Conservation (phyloP, 129 eudicot genomes). For the Gnaphalium uliginosum region DNA sequence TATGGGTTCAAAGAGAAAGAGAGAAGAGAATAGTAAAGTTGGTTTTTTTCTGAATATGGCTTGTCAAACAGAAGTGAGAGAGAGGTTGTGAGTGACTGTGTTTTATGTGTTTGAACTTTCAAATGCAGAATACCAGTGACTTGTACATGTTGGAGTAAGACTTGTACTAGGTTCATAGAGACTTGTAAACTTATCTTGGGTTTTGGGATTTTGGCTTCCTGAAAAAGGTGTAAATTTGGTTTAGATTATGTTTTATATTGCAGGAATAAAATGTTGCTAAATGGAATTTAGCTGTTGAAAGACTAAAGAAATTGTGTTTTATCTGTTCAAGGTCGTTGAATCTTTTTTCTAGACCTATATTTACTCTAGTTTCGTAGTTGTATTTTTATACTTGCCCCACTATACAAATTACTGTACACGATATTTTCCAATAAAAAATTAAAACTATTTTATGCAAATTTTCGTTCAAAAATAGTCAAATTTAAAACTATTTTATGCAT, state of each 20-base stretch:
- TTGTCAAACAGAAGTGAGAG: slow-evolving; percentile 35
- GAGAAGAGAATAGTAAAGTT: slow-evolving; percentile 32
- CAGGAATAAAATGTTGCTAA: slow-evolving; percentile 22
- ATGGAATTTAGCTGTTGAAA: slow-evolving; percentile 35
- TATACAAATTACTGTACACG: not conserved
- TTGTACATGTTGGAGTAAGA: slow-evolving; percentile 16
- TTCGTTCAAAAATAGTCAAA: no score
- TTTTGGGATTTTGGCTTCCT: slow-evolving; percentile 16
- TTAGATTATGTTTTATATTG: slow-evolving; percentile 23
- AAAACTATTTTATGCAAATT: no score
- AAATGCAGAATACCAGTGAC: not conserved
- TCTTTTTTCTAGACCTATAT: not conserved
- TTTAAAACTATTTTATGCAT: no score
- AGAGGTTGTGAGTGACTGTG: slow-evolving; percentile 16
- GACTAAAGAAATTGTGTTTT: not conserved
- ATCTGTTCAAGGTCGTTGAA: not conserved
- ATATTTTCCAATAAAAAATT: no score
- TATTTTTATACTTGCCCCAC: not conserved
- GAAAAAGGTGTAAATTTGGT: slow-evolving; percentile 23
- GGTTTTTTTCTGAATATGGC: slow-evolving; percentile 37
- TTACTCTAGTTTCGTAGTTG: not conserved
- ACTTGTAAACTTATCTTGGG: slow-evolving; percentile 12
- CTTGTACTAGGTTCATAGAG: slow-evolving; percentile 6
- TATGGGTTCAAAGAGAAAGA: slow-evolving; percentile 39
- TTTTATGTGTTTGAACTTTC: slow-evolving; percentile 21